Evolutionary conservation across 768 basidiomycete genomes (phyloP), one percentile per base, ranked within the genome.

Genomic region (Kwoniella sp.): DNA sequence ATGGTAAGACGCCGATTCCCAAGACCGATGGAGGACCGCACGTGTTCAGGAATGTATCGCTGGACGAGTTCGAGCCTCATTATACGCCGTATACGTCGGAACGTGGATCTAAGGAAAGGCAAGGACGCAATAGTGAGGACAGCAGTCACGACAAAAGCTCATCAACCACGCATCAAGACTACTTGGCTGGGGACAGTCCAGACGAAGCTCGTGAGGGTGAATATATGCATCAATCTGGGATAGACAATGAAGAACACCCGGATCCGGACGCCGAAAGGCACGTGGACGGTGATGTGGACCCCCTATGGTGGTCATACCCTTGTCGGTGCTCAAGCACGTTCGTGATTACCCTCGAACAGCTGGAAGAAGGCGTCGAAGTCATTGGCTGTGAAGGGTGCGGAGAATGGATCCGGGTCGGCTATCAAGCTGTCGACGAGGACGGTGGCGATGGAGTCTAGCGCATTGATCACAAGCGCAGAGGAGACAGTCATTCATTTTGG

Each of bases 321-420:
- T 83, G 82, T 58, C 63, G 82, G 4, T 83, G 82, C 62, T 80
- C 79, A 1, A 61, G 55, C 15, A 23, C 64, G 29, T 81, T 78
- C 67, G 48, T 60, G 9, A 77, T 83, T 61, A 76, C 78, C 4
- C 50, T 61, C 4, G 71, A 71, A 7, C 70, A 83, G 34, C 67
- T 83, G 0, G 82, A 83, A 65, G 67, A 77, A 5, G 81, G 78
- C 0, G 75, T 82, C 4, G 78, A 82, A 20, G 74, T 82, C 15
- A 58, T 83, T 4, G 77, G 76, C 0, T 83, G 82, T 69, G 77
- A 76, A 23, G 81, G 82, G 0, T 83, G 82, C 60, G 81, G 80
- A 12, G 82, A 83, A 58, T 76, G 81, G 69, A 67, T 81, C 8
- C 66, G 75, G 2, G 82, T 83, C n/a, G 77, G 78, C 37, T 83